These are phyloP conservation scores for Phytophthora foliorum DNA, from an alignment of 352 stramenopile species.

Conservation along the genomic window DNA sequence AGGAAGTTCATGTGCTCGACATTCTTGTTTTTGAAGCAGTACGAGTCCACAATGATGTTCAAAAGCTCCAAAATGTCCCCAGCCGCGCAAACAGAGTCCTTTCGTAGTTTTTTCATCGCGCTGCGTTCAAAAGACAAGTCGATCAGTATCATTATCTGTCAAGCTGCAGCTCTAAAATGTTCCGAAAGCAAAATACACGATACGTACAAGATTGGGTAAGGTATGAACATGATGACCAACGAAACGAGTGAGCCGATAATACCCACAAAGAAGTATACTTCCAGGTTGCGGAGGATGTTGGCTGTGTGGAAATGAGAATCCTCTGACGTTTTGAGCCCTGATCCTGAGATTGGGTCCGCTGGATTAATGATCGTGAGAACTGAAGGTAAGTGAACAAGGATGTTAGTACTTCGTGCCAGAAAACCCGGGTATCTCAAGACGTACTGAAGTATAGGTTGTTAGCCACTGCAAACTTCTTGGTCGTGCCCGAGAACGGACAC, in stretches of 20 bases:
- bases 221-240: conserved; percentile 73
- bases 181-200: conserved; percentile 21
- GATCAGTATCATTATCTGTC: conserved; percentile 10
- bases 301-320: conserved; percentile 55
- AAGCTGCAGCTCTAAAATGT: not conserved
- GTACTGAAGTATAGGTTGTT: conserved; percentile 86
- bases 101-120: conserved; percentile 61
- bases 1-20: conserved; percentile 85
- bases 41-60: conserved; percentile 87
- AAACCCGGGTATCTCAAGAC: not conserved
- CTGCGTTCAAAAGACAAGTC: conserved; percentile 27
- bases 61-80: conserved; percentile 77
- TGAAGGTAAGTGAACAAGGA: conserved; percentile 26
- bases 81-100: conserved; percentile 49
- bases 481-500: conserved; percentile 72
- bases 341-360: conserved; percentile 51
- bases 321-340: conserved; percentile 59
- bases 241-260: conserved; percentile 72
- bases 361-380: conserved; percentile 82
- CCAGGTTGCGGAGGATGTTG: conserved; percentile 75
- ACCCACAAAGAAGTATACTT: conserved; percentile 76
- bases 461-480: conserved; percentile 82
- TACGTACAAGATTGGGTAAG: conserved; percentile 81
- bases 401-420: not conserved
- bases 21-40: conserved; percentile 91